Conservation (phyloP, 768 basidiomycete genomes). For the Tylopilus vinaceipallidus region DNA sequence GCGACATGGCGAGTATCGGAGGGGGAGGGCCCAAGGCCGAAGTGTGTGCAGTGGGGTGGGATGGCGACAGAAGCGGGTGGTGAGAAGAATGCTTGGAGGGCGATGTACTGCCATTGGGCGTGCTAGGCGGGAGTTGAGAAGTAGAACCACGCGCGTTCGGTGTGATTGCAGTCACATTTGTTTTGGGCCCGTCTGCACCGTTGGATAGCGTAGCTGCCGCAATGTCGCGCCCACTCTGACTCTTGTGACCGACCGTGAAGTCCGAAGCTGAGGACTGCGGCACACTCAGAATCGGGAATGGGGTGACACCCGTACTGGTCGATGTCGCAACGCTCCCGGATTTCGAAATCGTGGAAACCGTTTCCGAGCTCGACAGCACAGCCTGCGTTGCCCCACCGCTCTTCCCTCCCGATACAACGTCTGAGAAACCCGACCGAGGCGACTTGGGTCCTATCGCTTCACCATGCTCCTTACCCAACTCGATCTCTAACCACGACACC, state of each 20-base stretch:
- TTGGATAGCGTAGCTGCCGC: not conserved
- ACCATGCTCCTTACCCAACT: not conserved
- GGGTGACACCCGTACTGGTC: constrained; percentile 1
- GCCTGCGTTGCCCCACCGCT: not conserved
- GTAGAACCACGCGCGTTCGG: constrained; percentile 1
- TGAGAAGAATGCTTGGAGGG: not conserved
- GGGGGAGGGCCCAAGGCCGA: constrained; percentile 8
- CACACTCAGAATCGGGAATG: constrained; percentile 22
- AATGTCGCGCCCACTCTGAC: not conserved
- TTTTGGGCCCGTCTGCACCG: constrained; percentile 4
- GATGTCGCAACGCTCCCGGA: not conserved
- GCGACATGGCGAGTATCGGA: constrained; percentile 15
- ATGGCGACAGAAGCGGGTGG: constrained; percentile 12
- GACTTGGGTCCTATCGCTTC: not conserved
- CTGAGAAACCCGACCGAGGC: not conserved
- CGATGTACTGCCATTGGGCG: constrained; percentile 1
- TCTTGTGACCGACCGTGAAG: not conserved
- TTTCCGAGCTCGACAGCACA: not conserved
- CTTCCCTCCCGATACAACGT: not conserved
- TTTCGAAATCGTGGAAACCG: not conserved
- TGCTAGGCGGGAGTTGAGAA: not conserved
- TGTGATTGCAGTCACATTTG: constrained; percentile 4
- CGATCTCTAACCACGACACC: constrained; percentile 1
- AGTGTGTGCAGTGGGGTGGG: constrained; percentile 9
- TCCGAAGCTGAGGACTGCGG: not conserved